Evolutionary conservation across 352 stramenopile genomes (phyloP), one percentile per base, ranked within the genome.

Genomic region (Globisporangium alternatum): DNA sequence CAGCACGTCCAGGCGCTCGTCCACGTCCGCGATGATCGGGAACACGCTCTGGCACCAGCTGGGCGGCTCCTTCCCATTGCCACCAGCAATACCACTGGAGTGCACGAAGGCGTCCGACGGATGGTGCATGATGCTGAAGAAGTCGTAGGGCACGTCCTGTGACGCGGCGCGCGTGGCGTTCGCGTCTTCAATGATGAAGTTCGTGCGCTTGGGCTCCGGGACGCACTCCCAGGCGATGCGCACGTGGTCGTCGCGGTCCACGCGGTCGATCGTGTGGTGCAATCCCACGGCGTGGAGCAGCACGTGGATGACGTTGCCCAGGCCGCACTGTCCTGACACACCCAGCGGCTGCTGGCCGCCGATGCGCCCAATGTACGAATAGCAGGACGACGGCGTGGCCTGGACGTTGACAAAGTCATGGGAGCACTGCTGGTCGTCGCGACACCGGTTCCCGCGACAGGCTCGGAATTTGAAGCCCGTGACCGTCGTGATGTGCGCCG

Each of bases 91-190:
- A 8, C 72, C 70, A 12, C 62, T 51, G 0, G 68, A 80, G 56
- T 81, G 77, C 37, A 89, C 81, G 45, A 95, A 95, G 6, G 82
- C 86, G 62, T 88, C 75, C 0, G 76, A 58, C 13, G 84, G 79
- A 56, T 90, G 80, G 63, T 95, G 86, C 84, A 95, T 95, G 70
- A 95, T 90, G 64, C 83, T 93, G 72, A 82, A 92, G 60, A 91
- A 89, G 56, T 95, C 83, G 69, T 95, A 95, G 2, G 84, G 80
- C 7, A 76, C 74, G 15, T 75, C 68, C 19, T 54, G 61, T 10
- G 56, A 61, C 2, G 56, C 10, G 3, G 52, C 60, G 25, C 60
- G 67, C 21, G 43, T 55, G 33, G 66, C 64, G 31, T 64, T 58
- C 41, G 33, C 44, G 17, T 90, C 74, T 67, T 95, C 83, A 17